Evolutionary conservation across 2,329 filamentous ascomycete species (phyloP).

Genomic region (Fusarium papillatum): DNA sequence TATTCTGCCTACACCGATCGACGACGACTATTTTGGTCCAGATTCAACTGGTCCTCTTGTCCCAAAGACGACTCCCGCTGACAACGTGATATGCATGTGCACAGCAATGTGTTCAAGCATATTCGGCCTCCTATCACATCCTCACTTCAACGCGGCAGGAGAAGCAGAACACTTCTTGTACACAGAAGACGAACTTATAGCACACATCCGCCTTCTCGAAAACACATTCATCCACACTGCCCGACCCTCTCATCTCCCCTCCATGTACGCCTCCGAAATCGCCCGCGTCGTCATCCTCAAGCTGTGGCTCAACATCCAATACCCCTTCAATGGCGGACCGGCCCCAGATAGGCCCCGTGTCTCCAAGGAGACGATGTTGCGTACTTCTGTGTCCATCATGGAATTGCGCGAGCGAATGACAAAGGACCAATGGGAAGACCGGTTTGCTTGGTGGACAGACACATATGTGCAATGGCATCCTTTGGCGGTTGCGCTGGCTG

Average conservation of each 20-base stretch:
- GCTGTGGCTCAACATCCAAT: conserved; percentile 61
- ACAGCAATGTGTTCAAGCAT: conserved; percentile 55
- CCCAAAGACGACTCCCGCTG: conserved; percentile 54
- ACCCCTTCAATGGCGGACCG: conserved; percentile 55
- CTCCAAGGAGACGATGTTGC: conserved; percentile 57
- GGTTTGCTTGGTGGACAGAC: conserved; percentile 63
- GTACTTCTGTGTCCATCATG: conserved; percentile 61
- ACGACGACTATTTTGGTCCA: conserved; percentile 65
- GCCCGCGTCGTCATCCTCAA: conserved; percentile 60
- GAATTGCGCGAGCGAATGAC: conserved; percentile 53
- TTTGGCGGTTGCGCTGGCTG: conserved; percentile 65
- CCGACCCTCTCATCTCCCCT: conserved; percentile 49
- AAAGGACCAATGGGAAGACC: conserved; percentile 49
- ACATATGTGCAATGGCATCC: conserved; percentile 69
- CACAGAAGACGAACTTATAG: conserved; percentile 56
- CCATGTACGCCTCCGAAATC: conserved; percentile 54
- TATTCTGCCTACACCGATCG: conserved; percentile 63
- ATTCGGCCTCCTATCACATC: conserved; percentile 55
- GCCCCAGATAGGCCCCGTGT: conserved; percentile 48
- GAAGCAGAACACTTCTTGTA: conserved; percentile 34
- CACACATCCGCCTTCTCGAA: conserved; percentile 55
- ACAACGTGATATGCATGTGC: conserved; percentile 56
- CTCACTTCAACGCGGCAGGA: conserved; percentile 41
- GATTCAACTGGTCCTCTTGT: conserved; percentile 50
- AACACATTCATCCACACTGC: conserved; percentile 53